These are phyloP conservation scores for Arabidopsis suecica DNA, from an alignment of 345 rosid genomes.

Conservation along the genomic window DNA sequence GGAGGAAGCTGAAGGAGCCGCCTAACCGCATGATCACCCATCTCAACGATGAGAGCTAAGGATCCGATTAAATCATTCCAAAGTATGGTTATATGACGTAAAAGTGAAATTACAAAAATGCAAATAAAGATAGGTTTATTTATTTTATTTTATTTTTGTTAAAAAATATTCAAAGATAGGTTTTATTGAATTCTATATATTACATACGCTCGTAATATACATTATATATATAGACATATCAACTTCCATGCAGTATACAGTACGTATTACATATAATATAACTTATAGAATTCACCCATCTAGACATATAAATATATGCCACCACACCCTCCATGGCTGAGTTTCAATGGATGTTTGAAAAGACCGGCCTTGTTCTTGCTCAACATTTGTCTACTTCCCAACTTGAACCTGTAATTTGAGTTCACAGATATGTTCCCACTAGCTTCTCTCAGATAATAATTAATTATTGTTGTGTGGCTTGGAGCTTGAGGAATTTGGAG, in stretches of 20 bases:
- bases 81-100: no score
- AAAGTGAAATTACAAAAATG: no score
- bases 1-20: no score
- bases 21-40: no score
- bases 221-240: background rate
- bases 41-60: no score
- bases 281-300: background rate
- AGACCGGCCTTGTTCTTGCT: background rate
- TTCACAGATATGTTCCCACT: background rate
- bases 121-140: background rate
- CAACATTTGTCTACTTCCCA: background rate
- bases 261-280: background rate
- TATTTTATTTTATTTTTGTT: no score
- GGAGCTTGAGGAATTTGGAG: conserved; percentile 11
- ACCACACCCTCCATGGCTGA: background rate
- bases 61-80: no score
- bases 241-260: background rate
- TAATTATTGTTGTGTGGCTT: background rate
- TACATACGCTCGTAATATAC: background rate
- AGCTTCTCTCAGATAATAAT: background rate
- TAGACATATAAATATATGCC: background rate
- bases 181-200: background rate
- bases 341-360: background rate
- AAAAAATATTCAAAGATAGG: background rate
- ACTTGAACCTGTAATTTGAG: background rate